Evolutionary conservation across 2,329 filamentous ascomycete genomes (phyloP).

Genomic region (Cladosporium sphaerospermum): DNA sequence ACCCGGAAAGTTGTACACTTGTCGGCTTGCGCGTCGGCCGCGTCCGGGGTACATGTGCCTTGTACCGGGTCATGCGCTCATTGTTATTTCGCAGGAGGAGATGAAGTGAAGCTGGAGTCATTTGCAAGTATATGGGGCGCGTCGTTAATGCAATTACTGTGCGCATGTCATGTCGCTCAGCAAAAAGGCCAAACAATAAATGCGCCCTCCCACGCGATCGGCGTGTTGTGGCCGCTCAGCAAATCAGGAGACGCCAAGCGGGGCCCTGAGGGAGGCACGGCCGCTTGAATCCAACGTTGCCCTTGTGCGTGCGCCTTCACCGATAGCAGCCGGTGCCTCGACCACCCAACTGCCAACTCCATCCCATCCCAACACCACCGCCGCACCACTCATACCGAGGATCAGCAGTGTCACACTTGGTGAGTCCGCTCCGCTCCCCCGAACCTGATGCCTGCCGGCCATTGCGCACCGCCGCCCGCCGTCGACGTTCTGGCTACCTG

Average conservation of each 20-base stretch:
- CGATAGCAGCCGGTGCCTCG: constrained; percentile 4
- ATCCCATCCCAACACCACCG: constrained; percentile 1
- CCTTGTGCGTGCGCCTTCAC: not conserved
- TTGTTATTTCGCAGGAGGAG: too few relatives aligned
- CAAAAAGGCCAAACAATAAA: too few relatives aligned
- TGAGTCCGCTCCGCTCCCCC: not conserved
- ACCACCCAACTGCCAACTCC: constrained; percentile 6
- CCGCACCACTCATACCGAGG: not conserved
- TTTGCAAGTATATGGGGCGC: too few relatives aligned
- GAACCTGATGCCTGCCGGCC: not conserved
- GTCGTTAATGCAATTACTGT: too few relatives aligned
- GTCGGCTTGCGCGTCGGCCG: too few relatives aligned
- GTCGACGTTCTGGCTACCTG: not conserved
- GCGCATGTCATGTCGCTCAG: too few relatives aligned
- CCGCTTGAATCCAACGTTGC: not conserved
- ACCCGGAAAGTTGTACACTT: too few relatives aligned
- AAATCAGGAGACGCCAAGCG: constrained; percentile 2
- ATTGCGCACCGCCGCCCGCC: not conserved
- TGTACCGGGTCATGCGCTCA: too few relatives aligned
- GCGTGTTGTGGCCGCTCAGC: not conserved
- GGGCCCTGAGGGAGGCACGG: not conserved
- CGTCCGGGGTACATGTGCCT: too few relatives aligned
- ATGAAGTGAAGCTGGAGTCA: too few relatives aligned
- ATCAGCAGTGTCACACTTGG: constrained; percentile 6
- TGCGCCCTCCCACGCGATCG: too few relatives aligned